phyloP scores from a whole-genome alignment of 257 asterid species.

The Lavandula angustifolia region DNA sequence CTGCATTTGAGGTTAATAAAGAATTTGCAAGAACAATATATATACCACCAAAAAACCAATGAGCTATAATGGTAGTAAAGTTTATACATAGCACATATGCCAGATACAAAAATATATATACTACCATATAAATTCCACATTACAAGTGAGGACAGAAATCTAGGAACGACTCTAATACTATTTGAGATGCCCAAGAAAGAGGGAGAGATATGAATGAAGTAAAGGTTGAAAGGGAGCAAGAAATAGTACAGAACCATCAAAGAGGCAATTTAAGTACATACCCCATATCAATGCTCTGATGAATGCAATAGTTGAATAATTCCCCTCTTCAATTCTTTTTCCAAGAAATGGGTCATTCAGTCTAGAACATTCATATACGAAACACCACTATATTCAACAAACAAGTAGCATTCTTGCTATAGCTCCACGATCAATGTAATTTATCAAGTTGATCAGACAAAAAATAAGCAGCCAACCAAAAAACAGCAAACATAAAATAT shows the following conservation, averaged over 20 bases:
- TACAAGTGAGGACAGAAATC: background rate
- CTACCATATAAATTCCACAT: too few relatives aligned
- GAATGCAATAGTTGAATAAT: slow-evolving; percentile 72
- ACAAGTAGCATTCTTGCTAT: background rate
- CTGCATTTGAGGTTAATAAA: too few relatives aligned
- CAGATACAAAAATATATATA: too few relatives aligned
- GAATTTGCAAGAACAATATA: too few relatives aligned
- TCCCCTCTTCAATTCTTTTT: slow-evolving; percentile 82
- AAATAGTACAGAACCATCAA: background rate
- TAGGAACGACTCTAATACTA: background rate
- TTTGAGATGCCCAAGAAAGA: background rate
- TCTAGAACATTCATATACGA: slow-evolving; percentile 38
- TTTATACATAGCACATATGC: too few relatives aligned
- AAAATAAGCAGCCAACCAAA: too few relatives aligned
- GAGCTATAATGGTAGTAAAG: too few relatives aligned
- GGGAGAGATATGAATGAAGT: background rate
- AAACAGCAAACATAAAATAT: too few relatives aligned
- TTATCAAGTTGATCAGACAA: too few relatives aligned
- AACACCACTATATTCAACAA: slow-evolving; percentile 1
- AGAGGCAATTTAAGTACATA: slow-evolving; percentile 37
- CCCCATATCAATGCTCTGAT: slow-evolving; percentile 94
- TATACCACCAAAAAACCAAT: too few relatives aligned
- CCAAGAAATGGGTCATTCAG: slow-evolving; percentile 95
- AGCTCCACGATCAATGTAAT: too few relatives aligned
- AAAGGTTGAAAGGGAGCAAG: background rate